phyloP scores from a whole-genome alignment of 1,284 basidiomycete species.

The Vanrija sp. region DNA sequence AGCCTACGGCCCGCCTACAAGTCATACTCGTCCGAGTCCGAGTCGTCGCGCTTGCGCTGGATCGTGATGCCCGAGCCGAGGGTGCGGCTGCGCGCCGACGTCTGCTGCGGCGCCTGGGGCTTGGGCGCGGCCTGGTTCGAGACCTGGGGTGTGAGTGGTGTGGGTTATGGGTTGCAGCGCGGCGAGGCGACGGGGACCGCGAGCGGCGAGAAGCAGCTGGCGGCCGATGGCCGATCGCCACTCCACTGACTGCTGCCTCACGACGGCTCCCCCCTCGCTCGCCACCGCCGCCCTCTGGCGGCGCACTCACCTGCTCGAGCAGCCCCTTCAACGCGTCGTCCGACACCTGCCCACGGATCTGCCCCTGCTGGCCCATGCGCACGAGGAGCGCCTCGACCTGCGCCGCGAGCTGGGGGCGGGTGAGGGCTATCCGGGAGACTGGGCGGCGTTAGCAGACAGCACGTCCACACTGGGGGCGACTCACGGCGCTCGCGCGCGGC shows the following conservation, averaged over 20 bases:
- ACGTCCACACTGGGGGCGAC: conserved; percentile 41
- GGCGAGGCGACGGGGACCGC: neutral
- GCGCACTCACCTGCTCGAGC: conserved; percentile 72
- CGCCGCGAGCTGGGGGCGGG: conserved; percentile 78
- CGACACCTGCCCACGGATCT: conserved; percentile 75
- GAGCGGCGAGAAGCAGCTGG: neutral
- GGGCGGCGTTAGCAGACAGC: neutral
- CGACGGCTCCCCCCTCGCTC: neutral
- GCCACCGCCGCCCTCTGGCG: neutral
- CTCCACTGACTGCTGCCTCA: no score
- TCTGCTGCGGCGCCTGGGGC: conserved; percentile 22
- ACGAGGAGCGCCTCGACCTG: conserved; percentile 82
- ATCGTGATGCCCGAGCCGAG: conserved; percentile 49
- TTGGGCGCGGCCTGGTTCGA: conserved; percentile 34
- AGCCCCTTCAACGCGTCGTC: conserved; percentile 87
- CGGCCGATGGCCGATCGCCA: neutral
- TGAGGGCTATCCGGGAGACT: conserved; percentile 89
- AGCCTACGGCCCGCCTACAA: conserved; percentile 19
- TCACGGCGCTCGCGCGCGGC: conserved; percentile 85
- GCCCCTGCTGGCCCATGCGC: conserved; percentile 89
- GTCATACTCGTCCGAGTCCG: conserved; percentile 50
- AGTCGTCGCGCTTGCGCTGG: conserved; percentile 47
- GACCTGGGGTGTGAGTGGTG: conserved; percentile 23
- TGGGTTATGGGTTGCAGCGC: neutral
- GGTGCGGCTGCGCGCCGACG: conserved; percentile 35